Evolutionary conservation across 2,329 filamentous ascomycete genomes (phyloP).

Genomic region (Diatrype stigma): DNA sequence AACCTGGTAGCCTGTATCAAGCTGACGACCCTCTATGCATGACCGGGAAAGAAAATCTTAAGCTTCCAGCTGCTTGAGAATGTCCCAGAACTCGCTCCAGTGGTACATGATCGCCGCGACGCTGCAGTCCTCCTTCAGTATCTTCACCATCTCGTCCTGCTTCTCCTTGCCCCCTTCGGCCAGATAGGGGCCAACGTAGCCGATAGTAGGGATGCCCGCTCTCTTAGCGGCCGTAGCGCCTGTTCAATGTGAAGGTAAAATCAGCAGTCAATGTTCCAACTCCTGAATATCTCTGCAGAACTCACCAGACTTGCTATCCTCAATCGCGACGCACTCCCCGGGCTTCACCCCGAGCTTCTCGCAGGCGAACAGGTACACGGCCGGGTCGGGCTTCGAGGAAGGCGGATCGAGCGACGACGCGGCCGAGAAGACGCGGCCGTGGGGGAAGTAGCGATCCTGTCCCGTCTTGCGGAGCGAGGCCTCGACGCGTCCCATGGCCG

Average conservation of each 20-base stretch:
- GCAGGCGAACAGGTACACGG: constrained; percentile 78
- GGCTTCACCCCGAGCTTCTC: constrained; percentile 68
- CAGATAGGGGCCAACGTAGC: constrained; percentile 76
- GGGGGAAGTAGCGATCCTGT: constrained; percentile 76
- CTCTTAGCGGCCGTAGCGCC: constrained; percentile 47
- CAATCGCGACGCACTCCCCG: constrained; percentile 72
- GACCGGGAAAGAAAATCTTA: neutral
- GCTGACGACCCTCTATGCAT: too few relatives aligned
- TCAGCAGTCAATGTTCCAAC: too few relatives aligned
- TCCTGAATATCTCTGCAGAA: too few relatives aligned
- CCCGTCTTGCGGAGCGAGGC: constrained; percentile 76
- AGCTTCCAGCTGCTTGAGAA: constrained; percentile 42
- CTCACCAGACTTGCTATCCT: constrained; percentile 59
- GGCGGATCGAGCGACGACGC: constrained; percentile 73
- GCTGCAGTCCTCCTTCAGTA: constrained; percentile 53
- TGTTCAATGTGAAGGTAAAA: too few relatives aligned
- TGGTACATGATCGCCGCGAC: constrained; percentile 58
- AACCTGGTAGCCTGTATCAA: too few relatives aligned
- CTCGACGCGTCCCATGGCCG: constrained; percentile 70
- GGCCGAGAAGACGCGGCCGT: constrained; percentile 73
- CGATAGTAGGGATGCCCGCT: constrained; percentile 76
- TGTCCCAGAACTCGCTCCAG: constrained; percentile 52
- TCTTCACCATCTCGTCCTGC: constrained; percentile 60
- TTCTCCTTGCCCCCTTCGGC: constrained; percentile 43
- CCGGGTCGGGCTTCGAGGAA: constrained; percentile 88